phyloP scores from a whole-genome alignment of 2,329 filamentous ascomycete species.

The Colletotrichum horii region DNA sequence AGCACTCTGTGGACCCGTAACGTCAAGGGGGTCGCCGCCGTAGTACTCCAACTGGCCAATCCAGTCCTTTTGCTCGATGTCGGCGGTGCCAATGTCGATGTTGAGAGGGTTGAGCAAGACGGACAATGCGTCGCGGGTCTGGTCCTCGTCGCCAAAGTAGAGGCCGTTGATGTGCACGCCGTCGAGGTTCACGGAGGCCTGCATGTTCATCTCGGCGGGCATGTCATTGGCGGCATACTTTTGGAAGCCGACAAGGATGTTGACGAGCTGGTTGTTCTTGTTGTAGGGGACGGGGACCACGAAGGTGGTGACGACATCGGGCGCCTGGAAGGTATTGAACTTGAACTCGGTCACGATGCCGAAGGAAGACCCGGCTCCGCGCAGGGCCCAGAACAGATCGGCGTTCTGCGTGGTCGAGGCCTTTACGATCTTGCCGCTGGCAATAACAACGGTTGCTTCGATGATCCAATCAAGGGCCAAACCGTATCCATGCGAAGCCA shows the following conservation, averaged over 20 bases:
- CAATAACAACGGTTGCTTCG: slow-evolving; percentile 40
- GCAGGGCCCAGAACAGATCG: slow-evolving; percentile 49
- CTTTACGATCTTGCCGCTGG: slow-evolving; percentile 35
- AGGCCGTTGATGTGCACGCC: slow-evolving; percentile 30
- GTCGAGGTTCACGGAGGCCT: slow-evolving; percentile 17
- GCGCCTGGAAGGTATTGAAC: slow-evolving; percentile 43
- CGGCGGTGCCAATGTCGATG: not conserved
- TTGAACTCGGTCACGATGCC: slow-evolving; percentile 44
- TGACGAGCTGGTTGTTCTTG: not conserved
- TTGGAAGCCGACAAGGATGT: slow-evolving; percentile 25
- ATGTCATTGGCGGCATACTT: slow-evolving; percentile 23
- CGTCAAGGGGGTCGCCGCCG: slow-evolving; percentile 23
- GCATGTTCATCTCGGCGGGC: slow-evolving; percentile 32
- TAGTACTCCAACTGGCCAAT: slow-evolving; percentile 26
- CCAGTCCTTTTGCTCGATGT: slow-evolving; percentile 23
- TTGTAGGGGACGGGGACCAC: not conserved
- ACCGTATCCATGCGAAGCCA: slow-evolving; percentile 26
- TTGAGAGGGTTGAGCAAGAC: not conserved
- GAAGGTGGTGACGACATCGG: slow-evolving; percentile 34
- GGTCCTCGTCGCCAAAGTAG: slow-evolving; percentile 28
- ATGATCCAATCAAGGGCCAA: slow-evolving; percentile 39
- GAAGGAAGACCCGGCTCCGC: slow-evolving; percentile 46
- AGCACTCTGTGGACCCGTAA: slow-evolving; percentile 28
- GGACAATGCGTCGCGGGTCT: slow-evolving; percentile 12
- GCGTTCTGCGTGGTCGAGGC: slow-evolving; percentile 36